A percentile compares a stretch with the other conserved stretches of the same genome.
These are phyloP conservation scores for Kwoniella sp. DNA, from an alignment of 768 basidiomycete genomes.

Conservation along the genomic window DNA sequence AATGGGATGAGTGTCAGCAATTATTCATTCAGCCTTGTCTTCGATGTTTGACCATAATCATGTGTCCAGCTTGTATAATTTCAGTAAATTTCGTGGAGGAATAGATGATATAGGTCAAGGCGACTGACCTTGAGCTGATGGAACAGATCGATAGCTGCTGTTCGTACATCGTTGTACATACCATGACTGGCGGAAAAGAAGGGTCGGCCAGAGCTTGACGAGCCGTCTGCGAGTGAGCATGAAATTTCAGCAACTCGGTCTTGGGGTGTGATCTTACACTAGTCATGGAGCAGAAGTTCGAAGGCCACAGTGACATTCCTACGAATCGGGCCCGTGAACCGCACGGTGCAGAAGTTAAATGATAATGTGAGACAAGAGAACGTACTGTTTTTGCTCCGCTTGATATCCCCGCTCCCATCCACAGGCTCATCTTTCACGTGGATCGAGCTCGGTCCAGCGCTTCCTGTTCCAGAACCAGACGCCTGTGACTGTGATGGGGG, in stretches of 20 bases:
- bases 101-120: not conserved
- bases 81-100: not conserved
- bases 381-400: conserved; percentile 18
- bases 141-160: conserved; percentile 20
- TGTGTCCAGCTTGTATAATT: not conserved
- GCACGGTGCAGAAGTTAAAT: too few species aligned
- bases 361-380: too few species aligned
- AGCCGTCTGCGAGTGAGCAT: conserved; percentile 2
- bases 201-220: conserved; percentile 15
- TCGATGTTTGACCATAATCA: not conserved
- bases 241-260: too few species aligned
- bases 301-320: too few species aligned
- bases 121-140: conserved; percentile 25
- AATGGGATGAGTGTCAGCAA: not conserved
- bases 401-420: conserved; percentile 9
- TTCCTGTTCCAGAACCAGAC: not conserved
- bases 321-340: too few species aligned
- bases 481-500: not conserved
- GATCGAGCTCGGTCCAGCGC: conserved; percentile 11
- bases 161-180: conserved; percentile 25
- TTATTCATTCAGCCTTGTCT: not conserved
- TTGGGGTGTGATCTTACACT: too few species aligned
- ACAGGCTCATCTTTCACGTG: conserved; percentile 14
- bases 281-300: not conserved
- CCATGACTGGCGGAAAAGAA: conserved; percentile 22